Percentiles rank a stretch among this genome's conserved stretches.
Conservation (phyloP, 148 eudicot species). For the Vaccinium myrtillus region DNA sequence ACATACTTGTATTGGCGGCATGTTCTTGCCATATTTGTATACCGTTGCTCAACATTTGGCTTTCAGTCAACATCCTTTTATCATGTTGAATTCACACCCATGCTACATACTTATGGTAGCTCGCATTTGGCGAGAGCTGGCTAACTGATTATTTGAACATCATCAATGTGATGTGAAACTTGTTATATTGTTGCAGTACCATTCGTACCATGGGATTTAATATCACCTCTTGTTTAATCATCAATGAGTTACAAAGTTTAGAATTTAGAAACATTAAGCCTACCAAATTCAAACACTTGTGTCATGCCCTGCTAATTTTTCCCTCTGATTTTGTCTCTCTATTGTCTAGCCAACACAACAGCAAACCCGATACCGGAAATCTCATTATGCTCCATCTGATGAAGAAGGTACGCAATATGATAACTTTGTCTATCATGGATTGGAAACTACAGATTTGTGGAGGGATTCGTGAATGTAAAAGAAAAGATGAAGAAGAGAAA, state of each 20-base stretch:
- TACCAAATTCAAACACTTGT: not conserved
- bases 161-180: not conserved
- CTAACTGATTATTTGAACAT: not conserved
- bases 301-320: conserved; percentile 5
- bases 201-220: too few species aligned
- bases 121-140: not conserved
- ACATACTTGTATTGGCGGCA: not conserved
- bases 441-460: not conserved
- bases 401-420: conserved; percentile 64
- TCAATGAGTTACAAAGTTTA: not conserved
- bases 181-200: not conserved
- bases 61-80: not conserved
- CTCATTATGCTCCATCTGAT: conserved; percentile 82
- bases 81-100: not conserved
- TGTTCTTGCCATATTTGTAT: not conserved
- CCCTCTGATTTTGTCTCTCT: conserved; percentile 3
- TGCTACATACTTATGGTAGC: not conserved
- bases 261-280: not conserved
- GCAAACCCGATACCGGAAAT: conserved; percentile 90
- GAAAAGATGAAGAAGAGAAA: not conserved
- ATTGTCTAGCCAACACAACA: conserved; percentile 64
- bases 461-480: not conserved
- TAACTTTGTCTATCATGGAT: not conserved
- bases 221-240: not conserved
- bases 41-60: not conserved